Base-by-base conservation (phyloP, 2,329 filamentous ascomycete species). In the Fusarium irregulare region DNA sequence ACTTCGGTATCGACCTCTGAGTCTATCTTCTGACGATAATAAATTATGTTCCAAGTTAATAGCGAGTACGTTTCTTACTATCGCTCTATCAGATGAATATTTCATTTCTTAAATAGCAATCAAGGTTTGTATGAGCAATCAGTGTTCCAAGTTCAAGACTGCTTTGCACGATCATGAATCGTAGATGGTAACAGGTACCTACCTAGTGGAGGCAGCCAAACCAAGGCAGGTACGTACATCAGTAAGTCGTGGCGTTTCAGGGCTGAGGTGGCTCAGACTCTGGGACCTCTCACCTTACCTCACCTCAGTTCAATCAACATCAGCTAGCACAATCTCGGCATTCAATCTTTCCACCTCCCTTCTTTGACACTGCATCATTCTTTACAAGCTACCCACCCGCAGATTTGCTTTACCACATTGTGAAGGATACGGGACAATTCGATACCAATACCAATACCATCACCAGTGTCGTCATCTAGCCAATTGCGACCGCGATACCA, bases 211-310 rank as follows among this genome's bases (percentile, higher is more conserved):
- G 34, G 34, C 18, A 37, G 34, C 28, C 25, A 25, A 32, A 25
- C 23, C 32, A 51, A 41, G 18, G 32, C 13, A 51, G 32, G 49
- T 51, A 51, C 49, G 49, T 53, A 53, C 34, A 53, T 23, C 34
- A 42, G 34, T 27, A 25, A n/a, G 32, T 56, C 45, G 54, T 57
- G 45, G 45, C 54, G 54, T 32, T 49, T 23, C 14, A 23, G 59
- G 66, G 60, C 68, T 73, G 66, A 73, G 56, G 71, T 72, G 71
- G 71, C 71, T 73, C 49, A 73, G 71, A 71, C 53, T 71, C 60
- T 60, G 41, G 66, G 55, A 51, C 60, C 57, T 67, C 62, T 46
- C 54, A 66, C 47, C 49, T 63, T 42, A 56, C 48, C 46, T 56
- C 50, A 51, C 18, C 34, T 37, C 34, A 37, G 34, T 37, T 37